Evolutionary conservation across 345 rosid species (phyloP).

Genomic region (Hypericum perforatum): DNA sequence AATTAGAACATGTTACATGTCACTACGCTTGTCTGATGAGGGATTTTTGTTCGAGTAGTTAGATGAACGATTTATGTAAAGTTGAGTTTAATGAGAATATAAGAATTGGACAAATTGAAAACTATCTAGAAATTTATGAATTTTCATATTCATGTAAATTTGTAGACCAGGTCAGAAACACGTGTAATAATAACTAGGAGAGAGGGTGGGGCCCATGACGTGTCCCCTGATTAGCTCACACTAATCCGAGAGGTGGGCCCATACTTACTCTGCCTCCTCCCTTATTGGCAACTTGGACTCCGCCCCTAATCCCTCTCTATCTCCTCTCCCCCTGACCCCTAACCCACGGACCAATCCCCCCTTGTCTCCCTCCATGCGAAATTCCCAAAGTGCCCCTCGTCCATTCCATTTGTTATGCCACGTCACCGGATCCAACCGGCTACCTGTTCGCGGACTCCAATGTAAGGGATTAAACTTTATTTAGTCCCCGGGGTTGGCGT

Average conservation of each 20-base stretch:
- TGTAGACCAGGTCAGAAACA: no score
- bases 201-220: constrained; percentile 11
- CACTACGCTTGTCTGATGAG: no score
- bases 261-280: constrained; percentile 21
- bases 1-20: no score
- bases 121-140: no score
- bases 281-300: constrained; percentile 16
- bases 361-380: not conserved
- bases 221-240: constrained; percentile 24
- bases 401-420: not conserved
- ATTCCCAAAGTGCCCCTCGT: not conserved
- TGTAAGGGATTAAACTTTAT: not conserved
- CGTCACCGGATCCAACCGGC: not conserved
- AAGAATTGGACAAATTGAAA: no score
- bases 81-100: no score
- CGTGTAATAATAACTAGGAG: not conserved
- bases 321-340: constrained; percentile 18
- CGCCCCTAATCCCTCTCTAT: constrained; percentile 17
- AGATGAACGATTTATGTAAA: no score
- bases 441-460: constrained; percentile 9
- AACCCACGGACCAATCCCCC: constrained; percentile 26
- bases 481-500: not conserved
- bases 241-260: constrained; percentile 16
- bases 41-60: no score
- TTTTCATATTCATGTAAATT: no score